Evolutionary conservation across 495 filamentous ascomycete species (phyloP).

Genomic region (Penicilliopsis zonata): DNA sequence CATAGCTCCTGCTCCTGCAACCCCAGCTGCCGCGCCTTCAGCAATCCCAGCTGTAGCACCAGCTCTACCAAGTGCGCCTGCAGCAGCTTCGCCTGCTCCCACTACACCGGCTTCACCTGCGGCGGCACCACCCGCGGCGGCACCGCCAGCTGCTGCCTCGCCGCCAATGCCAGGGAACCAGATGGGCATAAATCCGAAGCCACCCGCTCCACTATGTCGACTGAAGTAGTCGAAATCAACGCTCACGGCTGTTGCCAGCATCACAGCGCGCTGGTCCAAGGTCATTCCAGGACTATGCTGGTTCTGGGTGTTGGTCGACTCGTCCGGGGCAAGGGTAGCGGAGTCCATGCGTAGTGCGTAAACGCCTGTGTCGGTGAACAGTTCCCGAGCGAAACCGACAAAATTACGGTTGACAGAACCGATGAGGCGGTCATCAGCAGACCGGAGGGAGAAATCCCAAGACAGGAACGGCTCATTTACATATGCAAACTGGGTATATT

Average conservation of each 20-base stretch:
- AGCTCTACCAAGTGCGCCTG: constrained; percentile 19
- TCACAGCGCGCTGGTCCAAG: constrained; percentile 58
- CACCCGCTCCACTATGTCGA: constrained; percentile 38
- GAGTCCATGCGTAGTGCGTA: constrained; percentile 62
- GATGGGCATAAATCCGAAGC: constrained; percentile 43
- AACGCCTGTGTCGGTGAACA: constrained; percentile 62
- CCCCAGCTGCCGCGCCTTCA: constrained; percentile 28
- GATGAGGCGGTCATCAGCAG: constrained; percentile 33
- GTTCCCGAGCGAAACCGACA: constrained; percentile 53
- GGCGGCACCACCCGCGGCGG: constrained; percentile 31
- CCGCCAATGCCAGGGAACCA: constrained; percentile 45
- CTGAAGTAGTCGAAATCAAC: constrained; percentile 69
- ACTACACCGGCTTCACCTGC: constrained; percentile 31
- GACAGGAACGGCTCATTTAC: constrained; percentile 45
- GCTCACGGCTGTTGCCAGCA: constrained; percentile 60
- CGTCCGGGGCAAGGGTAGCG: constrained; percentile 30
- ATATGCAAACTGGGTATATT: constrained; percentile 51
- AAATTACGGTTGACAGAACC: constrained; percentile 60
- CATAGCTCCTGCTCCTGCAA: constrained; percentile 44
- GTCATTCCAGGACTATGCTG: constrained; percentile 40
- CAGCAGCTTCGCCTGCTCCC: constrained; percentile 24
- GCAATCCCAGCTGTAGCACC: constrained; percentile 27
- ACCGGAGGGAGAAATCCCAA: constrained; percentile 45
- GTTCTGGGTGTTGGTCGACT: constrained; percentile 10
- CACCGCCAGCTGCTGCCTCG: constrained; percentile 33